Evolutionary conservation across 148 eudicot genomes (phyloP), one percentile per base, ranked within the genome.

Genomic region (Vaccinium darrowii): DNA sequence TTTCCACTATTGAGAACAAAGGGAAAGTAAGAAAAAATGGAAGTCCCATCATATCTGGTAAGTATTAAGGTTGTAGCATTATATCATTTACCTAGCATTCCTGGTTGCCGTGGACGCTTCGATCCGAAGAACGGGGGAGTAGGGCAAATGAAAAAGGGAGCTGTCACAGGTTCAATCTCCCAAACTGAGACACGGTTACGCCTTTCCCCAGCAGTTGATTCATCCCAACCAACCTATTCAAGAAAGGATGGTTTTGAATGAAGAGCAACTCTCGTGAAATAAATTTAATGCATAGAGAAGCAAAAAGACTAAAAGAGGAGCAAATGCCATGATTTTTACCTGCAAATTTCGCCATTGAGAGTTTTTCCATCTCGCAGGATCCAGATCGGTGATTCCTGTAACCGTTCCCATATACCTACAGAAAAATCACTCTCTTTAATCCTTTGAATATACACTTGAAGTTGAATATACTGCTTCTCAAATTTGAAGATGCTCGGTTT

Each of bases 261-360:
- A 85, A 60, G 81, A 63, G 60, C 54, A 60, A 23, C n/a, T 47
- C 33, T 21, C 11, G 30, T 71, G 13, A 77, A 60, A 19, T 50
- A 33, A 12, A 27, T 47, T 60, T 6, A 30, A 19, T 43, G 83
- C 60, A 25, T 25, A 19, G 39, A 25, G 16, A 8, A 3, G 36
- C 79, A 47, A 54, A 43, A 71, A 67, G 7, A 72, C 21, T 33
- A 73, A 33, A 39, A 39, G n/a, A 39, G 50, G 11, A 72, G 53
- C 21, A 19, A 82, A 25, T 50, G 65, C 79, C 16, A 63, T 36
- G 49, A 87, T 13, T 18, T 65, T 49, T 85, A 96, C 99, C 98
- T 97, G 99, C 90, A 97, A 92, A 90, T 97, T 97, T 85, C 98
- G 92, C 99, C 99, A 97, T 67, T 97, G 99, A 8, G 99, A 97